phyloP scores from a whole-genome alignment of 2,329 filamentous ascomycete genomes.

The Biscogniauxia sp. region DNA sequence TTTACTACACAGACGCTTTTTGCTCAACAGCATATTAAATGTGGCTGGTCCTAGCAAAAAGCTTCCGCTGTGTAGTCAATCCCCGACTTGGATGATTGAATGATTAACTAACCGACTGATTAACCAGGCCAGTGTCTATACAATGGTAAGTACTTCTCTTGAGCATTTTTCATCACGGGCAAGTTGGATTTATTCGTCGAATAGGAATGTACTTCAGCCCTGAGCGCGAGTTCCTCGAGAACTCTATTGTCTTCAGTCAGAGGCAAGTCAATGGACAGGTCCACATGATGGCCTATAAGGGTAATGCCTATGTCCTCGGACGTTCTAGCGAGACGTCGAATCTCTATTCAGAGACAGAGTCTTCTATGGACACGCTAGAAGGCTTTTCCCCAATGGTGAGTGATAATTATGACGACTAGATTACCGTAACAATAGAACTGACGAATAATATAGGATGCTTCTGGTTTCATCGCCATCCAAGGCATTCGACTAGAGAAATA shows the following conservation, averaged over 20 bases:
- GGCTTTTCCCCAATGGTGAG: conserved; percentile 38
- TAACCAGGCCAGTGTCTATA: conserved; percentile 37
- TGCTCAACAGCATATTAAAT: too few species aligned
- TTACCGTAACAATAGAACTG: too few species aligned
- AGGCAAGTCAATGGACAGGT: conserved; percentile 45
- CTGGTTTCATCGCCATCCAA: conserved; percentile 65
- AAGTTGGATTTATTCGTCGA: conserved; percentile 3
- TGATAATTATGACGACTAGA: too few species aligned
- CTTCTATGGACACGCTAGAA: conserved; percentile 50
- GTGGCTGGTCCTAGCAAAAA: too few species aligned
- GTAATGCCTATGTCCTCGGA: conserved; percentile 44
- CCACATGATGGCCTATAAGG: conserved; percentile 39
- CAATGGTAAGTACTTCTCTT: conserved; percentile 36
- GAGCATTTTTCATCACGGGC: too few species aligned
- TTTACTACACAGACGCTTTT: too few species aligned
- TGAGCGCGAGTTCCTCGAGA: conserved; percentile 58
- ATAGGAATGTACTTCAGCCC: conserved; percentile 55
- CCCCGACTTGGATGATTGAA: too few species aligned
- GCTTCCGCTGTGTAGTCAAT: too few species aligned
- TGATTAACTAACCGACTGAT: too few species aligned
- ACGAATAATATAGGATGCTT: too few species aligned
- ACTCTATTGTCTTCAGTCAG: conserved; percentile 60
- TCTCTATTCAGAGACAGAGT: conserved; percentile 50
- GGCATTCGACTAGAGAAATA: conserved; percentile 63
- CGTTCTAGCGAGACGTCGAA: conserved; percentile 46